Conservation (phyloP, 768 basidiomycete genomes). For the Termitomyces sp. region DNA sequence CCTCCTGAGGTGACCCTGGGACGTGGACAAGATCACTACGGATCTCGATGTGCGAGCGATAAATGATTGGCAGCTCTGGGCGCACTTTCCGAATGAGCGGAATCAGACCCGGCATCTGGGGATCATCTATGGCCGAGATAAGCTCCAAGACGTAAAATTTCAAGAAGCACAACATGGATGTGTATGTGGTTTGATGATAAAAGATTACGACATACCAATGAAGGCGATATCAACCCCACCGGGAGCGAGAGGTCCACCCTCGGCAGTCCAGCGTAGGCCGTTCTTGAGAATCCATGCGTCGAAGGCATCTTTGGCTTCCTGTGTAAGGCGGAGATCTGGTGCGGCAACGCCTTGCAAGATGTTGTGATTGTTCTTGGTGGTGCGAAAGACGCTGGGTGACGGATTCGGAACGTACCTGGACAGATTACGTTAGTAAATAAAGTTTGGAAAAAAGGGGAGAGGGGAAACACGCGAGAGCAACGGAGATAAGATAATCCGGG, state of each 20-base stretch:
- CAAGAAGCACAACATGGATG: background rate
- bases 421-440: background rate
- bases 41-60: conserved; percentile 94
- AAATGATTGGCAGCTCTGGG: conserved; percentile 84
- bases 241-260: conserved; percentile 77
- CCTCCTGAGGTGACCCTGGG: conserved; percentile 77
- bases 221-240: conserved; percentile 87
- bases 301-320: conserved; percentile 74
- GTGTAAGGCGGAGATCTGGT: conserved; percentile 69
- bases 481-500: conserved; percentile 1
- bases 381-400: conserved; percentile 85
- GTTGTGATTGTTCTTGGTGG: conserved; percentile 94
- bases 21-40: conserved; percentile 83
- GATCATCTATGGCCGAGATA: conserved; percentile 50
- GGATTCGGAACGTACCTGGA: conserved; percentile 84
- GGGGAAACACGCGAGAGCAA: background rate
- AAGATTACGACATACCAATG: conserved; percentile 49
- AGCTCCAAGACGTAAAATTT: background rate
- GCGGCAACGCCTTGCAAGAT: conserved; percentile 90
- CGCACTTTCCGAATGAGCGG: conserved; percentile 84
- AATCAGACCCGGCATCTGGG: conserved; percentile 93
- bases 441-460: background rate
- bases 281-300: conserved; percentile 90
- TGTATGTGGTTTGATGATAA: background rate
- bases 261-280: conserved; percentile 81